Percentiles rank a stretch among this genome's conserved stretches.
Conservation (phyloP, 2,329 filamentous ascomycete genomes). For the Microcyclosporella mali region DNA sequence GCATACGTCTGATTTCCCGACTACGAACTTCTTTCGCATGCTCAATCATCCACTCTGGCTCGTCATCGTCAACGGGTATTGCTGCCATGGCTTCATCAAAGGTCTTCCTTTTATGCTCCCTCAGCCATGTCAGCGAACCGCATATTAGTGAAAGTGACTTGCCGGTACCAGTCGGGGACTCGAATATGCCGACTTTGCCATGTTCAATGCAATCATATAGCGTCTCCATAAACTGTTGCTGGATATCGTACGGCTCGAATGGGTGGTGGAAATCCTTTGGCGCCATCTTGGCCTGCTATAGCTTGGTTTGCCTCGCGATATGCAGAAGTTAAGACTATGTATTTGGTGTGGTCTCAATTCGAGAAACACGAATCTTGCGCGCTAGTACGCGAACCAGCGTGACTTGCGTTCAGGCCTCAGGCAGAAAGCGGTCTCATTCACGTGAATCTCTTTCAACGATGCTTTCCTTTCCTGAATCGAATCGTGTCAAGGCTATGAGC, state of each 20-base stretch:
- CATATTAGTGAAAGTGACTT: conserved; percentile 92
- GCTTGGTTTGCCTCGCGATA: background rate
- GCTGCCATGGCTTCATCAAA: conserved; percentile 50
- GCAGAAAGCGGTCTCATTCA: background rate
- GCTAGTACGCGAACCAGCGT: conserved; percentile 20
- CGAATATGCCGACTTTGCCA: conserved; percentile 78
- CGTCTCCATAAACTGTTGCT: conserved; percentile 78
- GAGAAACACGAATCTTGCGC: conserved; percentile 5
- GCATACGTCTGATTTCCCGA: conserved; percentile 58
- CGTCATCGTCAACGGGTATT: conserved; percentile 52
- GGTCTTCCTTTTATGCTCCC: conserved; percentile 63
- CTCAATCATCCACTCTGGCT: conserved; percentile 79
- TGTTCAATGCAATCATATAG: conserved; percentile 73
- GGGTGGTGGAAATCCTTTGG: conserved; percentile 71
- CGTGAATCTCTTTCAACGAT: conserved; percentile 31
- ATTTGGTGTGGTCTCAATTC: too few species aligned
- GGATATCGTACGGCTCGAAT: conserved; percentile 80
- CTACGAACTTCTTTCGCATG: conserved; percentile 65
- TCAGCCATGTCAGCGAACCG: conserved; percentile 83
- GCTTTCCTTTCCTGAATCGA: conserved; percentile 40
- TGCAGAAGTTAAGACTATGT: too few species aligned
- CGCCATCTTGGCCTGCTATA: conserved; percentile 21
- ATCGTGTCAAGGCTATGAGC: conserved; percentile 22
- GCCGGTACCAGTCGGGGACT: conserved; percentile 81
- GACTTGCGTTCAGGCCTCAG: background rate